phyloP scores from a whole-genome alignment of 257 asterid species.

The Penstemon davidsonii region DNA sequence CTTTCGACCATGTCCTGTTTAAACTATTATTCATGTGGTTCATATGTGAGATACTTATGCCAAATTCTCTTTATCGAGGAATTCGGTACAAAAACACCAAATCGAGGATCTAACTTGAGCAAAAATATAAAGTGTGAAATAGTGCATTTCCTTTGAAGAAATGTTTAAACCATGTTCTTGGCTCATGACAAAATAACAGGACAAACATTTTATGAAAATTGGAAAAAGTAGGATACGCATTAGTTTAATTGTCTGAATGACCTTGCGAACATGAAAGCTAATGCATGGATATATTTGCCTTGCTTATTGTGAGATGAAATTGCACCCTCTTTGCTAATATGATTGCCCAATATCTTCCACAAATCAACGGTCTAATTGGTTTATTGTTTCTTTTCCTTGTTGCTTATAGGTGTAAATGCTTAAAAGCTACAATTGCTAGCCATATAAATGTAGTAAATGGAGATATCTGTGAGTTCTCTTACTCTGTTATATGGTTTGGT shows the following conservation, averaged over 20 bases:
- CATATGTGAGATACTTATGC: background rate
- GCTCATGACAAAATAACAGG: background rate
- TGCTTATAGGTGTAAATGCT: constrained; percentile 36
- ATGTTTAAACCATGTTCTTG: background rate
- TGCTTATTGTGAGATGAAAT: background rate
- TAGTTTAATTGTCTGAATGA: too few relatives aligned
- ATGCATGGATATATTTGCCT: background rate
- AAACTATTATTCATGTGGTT: background rate
- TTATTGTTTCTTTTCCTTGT: constrained; percentile 16
- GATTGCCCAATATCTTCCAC: background rate
- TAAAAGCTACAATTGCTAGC: constrained; percentile 29
- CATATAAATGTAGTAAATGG: constrained; percentile 42
- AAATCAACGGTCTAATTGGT: constrained; percentile 4
- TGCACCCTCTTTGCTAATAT: background rate
- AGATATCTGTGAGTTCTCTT: constrained; percentile 49
- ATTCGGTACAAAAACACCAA: background rate
- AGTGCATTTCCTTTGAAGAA: background rate
- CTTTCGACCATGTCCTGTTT: background rate
- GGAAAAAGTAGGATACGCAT: background rate
- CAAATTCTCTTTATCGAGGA: background rate
- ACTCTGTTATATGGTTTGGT: constrained; percentile 18
- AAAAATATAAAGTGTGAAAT: background rate
- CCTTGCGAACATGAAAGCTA: background rate
- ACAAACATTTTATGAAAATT: background rate
- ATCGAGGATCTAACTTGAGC: constrained; percentile 1